phyloP scores from a whole-genome alignment of 441 rosid genomes.

The Omphalea diandra region DNA sequence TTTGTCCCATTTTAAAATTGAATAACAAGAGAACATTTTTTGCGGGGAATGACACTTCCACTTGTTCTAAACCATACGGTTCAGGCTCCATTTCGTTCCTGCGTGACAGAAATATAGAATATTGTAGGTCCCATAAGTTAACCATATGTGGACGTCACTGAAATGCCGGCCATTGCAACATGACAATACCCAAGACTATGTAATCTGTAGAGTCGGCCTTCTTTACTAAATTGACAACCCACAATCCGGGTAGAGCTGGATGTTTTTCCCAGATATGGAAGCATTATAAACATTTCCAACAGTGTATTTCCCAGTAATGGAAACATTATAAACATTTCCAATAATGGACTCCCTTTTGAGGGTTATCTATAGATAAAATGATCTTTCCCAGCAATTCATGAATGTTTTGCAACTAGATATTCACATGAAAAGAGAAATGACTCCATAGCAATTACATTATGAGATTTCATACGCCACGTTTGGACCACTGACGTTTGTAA shows the following conservation, averaged over 20 bases:
- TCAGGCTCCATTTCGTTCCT: constrained; percentile 19
- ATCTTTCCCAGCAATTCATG: background rate
- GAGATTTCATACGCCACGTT: background rate
- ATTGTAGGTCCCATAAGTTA: constrained; percentile 24
- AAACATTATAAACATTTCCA: background rate
- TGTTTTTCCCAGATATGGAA: background rate
- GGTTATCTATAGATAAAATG: background rate
- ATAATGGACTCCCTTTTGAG: background rate
- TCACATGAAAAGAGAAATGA: background rate
- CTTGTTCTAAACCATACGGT: background rate
- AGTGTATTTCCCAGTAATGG: background rate
- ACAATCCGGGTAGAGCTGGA: constrained; percentile 10
- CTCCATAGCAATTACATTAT: background rate
- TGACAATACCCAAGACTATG: constrained; percentile 12
- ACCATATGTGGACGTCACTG: constrained; percentile 6
- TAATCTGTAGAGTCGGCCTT: constrained; percentile 23
- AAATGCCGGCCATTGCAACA: constrained; percentile 6
- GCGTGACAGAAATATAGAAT: constrained; percentile 16
- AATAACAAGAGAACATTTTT: constrained; percentile 16
- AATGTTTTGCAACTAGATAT: background rate
- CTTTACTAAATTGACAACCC: constrained; percentile 7
- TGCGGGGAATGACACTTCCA: constrained; percentile 16
- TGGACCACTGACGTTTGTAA: background rate
- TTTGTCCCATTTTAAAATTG: constrained; percentile 2
- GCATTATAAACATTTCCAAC: background rate